A percentile compares a stretch with the other conserved stretches of the same genome.
These are phyloP conservation scores for Dipteronia dyeriana DNA, from an alignment of 345 rosid genomes.

Conservation along the genomic window DNA sequence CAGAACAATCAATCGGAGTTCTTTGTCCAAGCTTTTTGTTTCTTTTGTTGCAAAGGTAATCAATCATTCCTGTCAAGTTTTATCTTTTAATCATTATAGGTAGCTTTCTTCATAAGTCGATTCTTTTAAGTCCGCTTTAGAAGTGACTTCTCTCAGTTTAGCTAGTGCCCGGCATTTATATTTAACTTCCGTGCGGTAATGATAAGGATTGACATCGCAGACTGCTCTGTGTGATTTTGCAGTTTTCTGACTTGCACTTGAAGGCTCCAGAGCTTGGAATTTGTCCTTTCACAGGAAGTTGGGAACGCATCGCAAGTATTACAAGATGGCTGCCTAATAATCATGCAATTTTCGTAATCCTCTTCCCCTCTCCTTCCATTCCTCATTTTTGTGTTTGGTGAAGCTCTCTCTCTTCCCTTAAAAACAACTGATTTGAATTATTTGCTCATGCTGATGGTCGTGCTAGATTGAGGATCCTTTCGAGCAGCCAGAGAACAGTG, in stretches of 20 bases:
- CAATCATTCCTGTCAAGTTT: constrained; percentile 7
- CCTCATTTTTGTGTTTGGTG: not conserved
- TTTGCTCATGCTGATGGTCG: constrained; percentile 12
- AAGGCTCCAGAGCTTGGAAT: constrained; percentile 65
- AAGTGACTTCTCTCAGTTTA: not conserved
- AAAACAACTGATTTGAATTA: not conserved
- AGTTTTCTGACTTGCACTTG: constrained; percentile 58
- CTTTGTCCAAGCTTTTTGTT: constrained; percentile 70
- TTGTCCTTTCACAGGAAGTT: constrained; percentile 70
- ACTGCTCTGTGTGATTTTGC: constrained; percentile 17
- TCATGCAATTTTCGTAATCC: constrained; percentile 62
- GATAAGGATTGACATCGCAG: not conserved
- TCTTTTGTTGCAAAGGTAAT: constrained; percentile 81
- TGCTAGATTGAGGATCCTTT: constrained; percentile 89
- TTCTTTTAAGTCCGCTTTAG: not conserved
- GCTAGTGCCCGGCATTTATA: not conserved
- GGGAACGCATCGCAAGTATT: constrained; percentile 64
- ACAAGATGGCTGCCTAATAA: constrained; percentile 83
- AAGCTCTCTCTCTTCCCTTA: not conserved
- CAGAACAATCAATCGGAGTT: constrained; percentile 51
- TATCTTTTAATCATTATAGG: not conserved
- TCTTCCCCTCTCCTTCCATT: constrained; percentile 5
- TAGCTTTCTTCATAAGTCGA: not conserved
- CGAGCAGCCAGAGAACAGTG: constrained; percentile 82
- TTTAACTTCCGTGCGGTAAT: not conserved